phyloP scores from a whole-genome alignment of 2,329 filamentous ascomycete genomes.

The Scopulariopsis brevicaulis region DNA sequence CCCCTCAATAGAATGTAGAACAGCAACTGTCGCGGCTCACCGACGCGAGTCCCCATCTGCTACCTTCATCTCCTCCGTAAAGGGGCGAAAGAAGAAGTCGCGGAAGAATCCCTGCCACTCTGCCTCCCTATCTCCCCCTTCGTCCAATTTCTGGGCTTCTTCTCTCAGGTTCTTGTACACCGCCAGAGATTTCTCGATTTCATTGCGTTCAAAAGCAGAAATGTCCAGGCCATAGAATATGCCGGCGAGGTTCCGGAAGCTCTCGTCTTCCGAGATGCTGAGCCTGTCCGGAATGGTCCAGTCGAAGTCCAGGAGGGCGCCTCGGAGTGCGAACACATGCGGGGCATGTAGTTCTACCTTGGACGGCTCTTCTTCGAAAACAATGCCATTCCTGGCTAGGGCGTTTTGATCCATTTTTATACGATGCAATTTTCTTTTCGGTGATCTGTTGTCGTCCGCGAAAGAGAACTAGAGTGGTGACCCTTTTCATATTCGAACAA shows the following conservation, averaged over 20 bases:
- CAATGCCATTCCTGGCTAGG: conserved; percentile 8
- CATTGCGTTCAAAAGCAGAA: too few relatives aligned
- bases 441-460: too few relatives aligned
- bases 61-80: neutral
- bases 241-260: conserved; percentile 3
- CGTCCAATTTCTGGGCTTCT: neutral
- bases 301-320: conserved; percentile 9
- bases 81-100: neutral
- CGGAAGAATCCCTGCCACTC: conserved; percentile 1
- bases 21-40: neutral
- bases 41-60: neutral
- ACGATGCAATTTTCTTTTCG: too few relatives aligned
- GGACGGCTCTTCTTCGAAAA: conserved; percentile 1
- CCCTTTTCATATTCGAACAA: too few relatives aligned
- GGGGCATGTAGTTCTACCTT: conserved; percentile 2
- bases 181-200: too few relatives aligned
- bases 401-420: neutral
- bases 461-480: too few relatives aligned
- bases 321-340: conserved; percentile 7
- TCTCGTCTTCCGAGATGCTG: conserved; percentile 4
- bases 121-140: neutral
- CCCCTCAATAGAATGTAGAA: neutral
- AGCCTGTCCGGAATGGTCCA: conserved; percentile 8
- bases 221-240: neutral
- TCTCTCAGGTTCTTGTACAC: neutral